These are phyloP conservation scores for Orobanche coerulescens DNA, from an alignment of 257 asterid species.

Conservation along the genomic window DNA sequence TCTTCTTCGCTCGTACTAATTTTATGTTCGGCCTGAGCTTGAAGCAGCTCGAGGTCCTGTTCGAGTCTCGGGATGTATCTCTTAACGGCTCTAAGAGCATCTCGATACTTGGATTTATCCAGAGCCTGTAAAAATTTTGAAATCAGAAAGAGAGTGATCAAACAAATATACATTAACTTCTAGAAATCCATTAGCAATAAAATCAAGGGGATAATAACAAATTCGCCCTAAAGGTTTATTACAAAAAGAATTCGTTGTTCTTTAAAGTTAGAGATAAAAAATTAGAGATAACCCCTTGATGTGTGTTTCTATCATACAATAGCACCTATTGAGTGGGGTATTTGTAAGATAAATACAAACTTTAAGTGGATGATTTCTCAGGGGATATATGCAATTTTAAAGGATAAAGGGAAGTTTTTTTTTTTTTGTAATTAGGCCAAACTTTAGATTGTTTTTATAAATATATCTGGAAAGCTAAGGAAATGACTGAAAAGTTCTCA, in stretches of 20 bases:
- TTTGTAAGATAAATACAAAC: not conserved
- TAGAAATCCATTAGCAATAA: not conserved
- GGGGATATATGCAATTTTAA: not conserved
- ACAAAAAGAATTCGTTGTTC: not conserved
- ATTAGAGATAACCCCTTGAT: not conserved
- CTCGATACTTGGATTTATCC: conserved; percentile 87
- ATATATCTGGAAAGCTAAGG: not conserved
- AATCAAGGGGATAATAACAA: not conserved
- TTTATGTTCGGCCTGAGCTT: conserved; percentile 50
- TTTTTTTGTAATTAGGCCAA: not conserved
- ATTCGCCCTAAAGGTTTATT: too few relatives aligned
- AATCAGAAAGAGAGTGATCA: not conserved
- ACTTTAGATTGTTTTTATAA: not conserved
- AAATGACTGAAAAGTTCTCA: not conserved
- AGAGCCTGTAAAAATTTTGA: conserved; percentile 55
- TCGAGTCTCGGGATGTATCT: conserved; percentile 79
- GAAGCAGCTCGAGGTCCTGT: conserved; percentile 75
- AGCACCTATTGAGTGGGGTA: not conserved
- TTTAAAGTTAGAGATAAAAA: too few relatives aligned
- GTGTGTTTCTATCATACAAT: too few relatives aligned
- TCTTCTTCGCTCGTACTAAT: conserved; percentile 22
- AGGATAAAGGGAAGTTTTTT: not conserved
- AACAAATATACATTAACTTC: conserved; percentile 16
- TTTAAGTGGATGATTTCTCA: not conserved
- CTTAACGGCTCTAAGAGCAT: conserved; percentile 73